Conservation (phyloP, 768 basidiomycete species). For the Pluteus cervinus region DNA sequence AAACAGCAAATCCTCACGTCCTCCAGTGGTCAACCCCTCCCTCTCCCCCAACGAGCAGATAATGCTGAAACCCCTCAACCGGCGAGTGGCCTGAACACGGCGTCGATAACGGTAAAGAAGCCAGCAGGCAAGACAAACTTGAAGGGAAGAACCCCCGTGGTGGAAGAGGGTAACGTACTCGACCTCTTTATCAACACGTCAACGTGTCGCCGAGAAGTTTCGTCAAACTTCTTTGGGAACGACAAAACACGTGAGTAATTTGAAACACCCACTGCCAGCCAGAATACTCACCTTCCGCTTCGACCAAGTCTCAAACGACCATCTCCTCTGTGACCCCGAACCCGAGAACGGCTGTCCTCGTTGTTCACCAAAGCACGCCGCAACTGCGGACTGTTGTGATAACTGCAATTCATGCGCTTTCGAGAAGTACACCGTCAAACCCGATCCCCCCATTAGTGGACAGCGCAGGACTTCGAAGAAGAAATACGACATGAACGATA, state of each 20-base stretch:
- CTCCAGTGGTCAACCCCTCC: not conserved
- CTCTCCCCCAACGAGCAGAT: not conserved
- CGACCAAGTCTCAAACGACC: slow-evolving; percentile 1
- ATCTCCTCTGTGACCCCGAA: slow-evolving; percentile 3
- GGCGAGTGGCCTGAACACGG: not conserved
- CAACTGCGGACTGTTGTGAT: not conserved
- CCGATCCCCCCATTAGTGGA: not conserved
- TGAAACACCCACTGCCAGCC: not conserved
- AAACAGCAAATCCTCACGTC: not conserved
- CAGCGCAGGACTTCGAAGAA: not conserved
- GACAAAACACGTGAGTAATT: slow-evolving; percentile 12
- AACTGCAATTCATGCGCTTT: not conserved
- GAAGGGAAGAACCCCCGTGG: slow-evolving; percentile 8
- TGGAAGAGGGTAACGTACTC: slow-evolving; percentile 7
- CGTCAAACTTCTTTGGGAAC: slow-evolving; percentile 16
- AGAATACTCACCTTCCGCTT: not conserved
- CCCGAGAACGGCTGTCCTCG: slow-evolving; percentile 3
- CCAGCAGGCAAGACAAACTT: not conserved
- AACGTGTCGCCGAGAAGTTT: slow-evolving; percentile 13
- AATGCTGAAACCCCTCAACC: not conserved
- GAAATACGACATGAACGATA: too few species aligned
- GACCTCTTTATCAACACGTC: slow-evolving; percentile 23
- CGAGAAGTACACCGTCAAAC: not conserved
- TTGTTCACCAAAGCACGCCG: slow-evolving; percentile 1
- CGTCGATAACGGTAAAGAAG: slow-evolving; percentile 2